Evolutionary conservation across 805 yeast species (phyloP).

Genomic region (Lipomyces lipofer): DNA sequence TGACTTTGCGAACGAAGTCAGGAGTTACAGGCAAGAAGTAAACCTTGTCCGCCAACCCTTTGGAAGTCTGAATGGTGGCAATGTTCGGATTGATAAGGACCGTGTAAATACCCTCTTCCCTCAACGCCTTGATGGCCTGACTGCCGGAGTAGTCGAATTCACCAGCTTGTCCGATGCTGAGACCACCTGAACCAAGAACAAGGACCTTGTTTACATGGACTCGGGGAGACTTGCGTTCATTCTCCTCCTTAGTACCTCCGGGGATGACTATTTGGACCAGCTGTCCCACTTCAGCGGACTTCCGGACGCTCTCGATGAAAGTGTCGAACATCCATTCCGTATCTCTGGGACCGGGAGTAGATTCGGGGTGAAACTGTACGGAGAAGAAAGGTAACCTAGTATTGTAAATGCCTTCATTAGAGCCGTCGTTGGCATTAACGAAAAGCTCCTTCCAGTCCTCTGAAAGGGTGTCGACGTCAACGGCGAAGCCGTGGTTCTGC

Average conservation of each 20-base stretch:
- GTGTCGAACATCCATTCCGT: conserved; percentile 96
- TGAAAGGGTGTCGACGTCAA: conserved; percentile 73
- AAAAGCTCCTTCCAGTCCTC: conserved; percentile 91
- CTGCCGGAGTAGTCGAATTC: conserved; percentile 99
- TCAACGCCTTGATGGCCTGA: conserved; percentile 97
- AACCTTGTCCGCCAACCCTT: conserved; percentile 97
- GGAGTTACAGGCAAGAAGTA: conserved; percentile 97
- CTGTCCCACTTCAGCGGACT: conserved; percentile 49
- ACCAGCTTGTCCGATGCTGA: conserved; percentile 98
- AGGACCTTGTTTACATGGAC: conserved; percentile 86
- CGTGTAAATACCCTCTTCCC: conserved; percentile 96
- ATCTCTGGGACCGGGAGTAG: conserved; percentile 99
- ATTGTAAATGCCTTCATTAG: conserved; percentile 98
- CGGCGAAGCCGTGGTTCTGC: conserved; percentile 98
- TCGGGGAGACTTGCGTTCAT: conserved; percentile 72
- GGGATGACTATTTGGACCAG: conserved; percentile 83
- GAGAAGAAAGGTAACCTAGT: conserved; percentile 87
- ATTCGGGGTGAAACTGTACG: conserved; percentile 99
- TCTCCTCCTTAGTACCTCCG: conserved; percentile 78
- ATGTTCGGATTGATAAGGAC: conserved; percentile 95
- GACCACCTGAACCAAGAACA: conserved; percentile 96
- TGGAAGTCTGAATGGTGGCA: conserved; percentile 97
- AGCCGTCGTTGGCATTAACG: conserved; percentile 93
- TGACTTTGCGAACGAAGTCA: conserved; percentile 94
- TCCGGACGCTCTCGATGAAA: conserved; percentile 75